These are phyloP conservation scores for Silene noctiflora DNA, from an alignment of 179 eudicot genomes.

Conservation along the genomic window DNA sequence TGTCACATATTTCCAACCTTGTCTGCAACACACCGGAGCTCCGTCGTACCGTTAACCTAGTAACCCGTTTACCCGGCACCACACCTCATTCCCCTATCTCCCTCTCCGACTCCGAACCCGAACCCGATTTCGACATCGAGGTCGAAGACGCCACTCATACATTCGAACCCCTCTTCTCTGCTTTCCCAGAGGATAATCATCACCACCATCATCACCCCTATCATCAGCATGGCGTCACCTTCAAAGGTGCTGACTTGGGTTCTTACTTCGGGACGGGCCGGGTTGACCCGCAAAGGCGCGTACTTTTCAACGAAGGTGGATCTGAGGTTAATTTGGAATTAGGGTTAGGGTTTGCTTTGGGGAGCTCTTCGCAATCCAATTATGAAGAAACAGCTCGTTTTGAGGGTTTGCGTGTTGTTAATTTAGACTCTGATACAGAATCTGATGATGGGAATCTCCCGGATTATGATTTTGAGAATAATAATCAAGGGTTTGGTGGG, in stretches of 20 bases:
- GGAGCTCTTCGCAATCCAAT: neutral
- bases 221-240: slow-evolving; percentile 31
- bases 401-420: slow-evolving; percentile 35
- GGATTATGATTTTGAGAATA: slow-evolving; percentile 17
- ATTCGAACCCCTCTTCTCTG: neutral
- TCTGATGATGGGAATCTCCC: slow-evolving; percentile 25
- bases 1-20: slow-evolving; percentile 5
- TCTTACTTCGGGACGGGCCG: slow-evolving; percentile 13
- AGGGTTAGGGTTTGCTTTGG: slow-evolving; percentile 20
- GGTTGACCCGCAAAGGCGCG: slow-evolving; percentile 12
- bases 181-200: slow-evolving; percentile 7
- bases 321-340: slow-evolving; percentile 36
- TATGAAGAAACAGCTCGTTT: slow-evolving; percentile 15
- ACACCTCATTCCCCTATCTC: neutral
- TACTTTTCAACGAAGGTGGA: slow-evolving; percentile 8
- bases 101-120: slow-evolving; percentile 21
- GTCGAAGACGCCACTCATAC: neutral
- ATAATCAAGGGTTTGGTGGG: slow-evolving; percentile 23
- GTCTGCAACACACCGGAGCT: slow-evolving; percentile 4
- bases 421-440: slow-evolving; percentile 39
- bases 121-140: slow-evolving; percentile 18
- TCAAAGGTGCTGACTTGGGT: slow-evolving; percentile 12
- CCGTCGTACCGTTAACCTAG: neutral
- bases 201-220: neutral
- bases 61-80: slow-evolving; percentile 14